phyloP scores from a whole-genome alignment of 2,329 filamentous ascomycete species.

The Cladosporium colombiae region DNA sequence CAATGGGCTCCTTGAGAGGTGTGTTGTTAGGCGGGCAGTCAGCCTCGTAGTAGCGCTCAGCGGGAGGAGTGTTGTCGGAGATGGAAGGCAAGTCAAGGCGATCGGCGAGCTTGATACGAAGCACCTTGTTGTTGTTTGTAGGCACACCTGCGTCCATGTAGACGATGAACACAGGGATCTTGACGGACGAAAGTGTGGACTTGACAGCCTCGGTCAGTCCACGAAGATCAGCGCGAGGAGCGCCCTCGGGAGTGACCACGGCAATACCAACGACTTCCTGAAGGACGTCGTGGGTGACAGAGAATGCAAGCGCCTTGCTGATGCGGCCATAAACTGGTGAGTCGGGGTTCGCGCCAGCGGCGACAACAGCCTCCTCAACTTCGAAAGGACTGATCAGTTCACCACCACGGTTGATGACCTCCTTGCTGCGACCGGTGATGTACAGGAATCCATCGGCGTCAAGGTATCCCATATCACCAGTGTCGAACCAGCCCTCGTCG shows the following conservation, averaged over 20 bases:
- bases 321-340: slow-evolving; percentile 52
- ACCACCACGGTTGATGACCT: slow-evolving; percentile 60
- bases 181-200: slow-evolving; percentile 53
- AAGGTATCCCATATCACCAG: slow-evolving; percentile 56
- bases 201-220: slow-evolving; percentile 51
- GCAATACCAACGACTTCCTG: slow-evolving; percentile 59
- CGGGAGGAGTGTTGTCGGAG: slow-evolving; percentile 48
- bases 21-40: slow-evolving; percentile 53
- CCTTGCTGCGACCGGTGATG: slow-evolving; percentile 58
- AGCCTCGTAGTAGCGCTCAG: slow-evolving; percentile 53
- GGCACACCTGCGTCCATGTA: slow-evolving; percentile 60
- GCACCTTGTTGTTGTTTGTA: slow-evolving; percentile 60
- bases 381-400: slow-evolving; percentile 63
- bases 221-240: slow-evolving; percentile 51
- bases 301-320: slow-evolving; percentile 55
- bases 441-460: slow-evolving; percentile 55
- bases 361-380: slow-evolving; percentile 58
- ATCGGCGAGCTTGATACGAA: slow-evolving; percentile 55
- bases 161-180: slow-evolving; percentile 54
- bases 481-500: slow-evolving; percentile 55
- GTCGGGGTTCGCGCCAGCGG: slow-evolving; percentile 45
- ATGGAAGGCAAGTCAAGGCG: slow-evolving; percentile 49
- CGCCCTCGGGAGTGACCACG: slow-evolving; percentile 50
- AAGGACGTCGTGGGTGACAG: slow-evolving; percentile 53
- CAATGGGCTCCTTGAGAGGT: slow-evolving; percentile 46